Conservation (phyloP, 1,139 yeast genomes). For the Candida dubliniensis region DNA sequence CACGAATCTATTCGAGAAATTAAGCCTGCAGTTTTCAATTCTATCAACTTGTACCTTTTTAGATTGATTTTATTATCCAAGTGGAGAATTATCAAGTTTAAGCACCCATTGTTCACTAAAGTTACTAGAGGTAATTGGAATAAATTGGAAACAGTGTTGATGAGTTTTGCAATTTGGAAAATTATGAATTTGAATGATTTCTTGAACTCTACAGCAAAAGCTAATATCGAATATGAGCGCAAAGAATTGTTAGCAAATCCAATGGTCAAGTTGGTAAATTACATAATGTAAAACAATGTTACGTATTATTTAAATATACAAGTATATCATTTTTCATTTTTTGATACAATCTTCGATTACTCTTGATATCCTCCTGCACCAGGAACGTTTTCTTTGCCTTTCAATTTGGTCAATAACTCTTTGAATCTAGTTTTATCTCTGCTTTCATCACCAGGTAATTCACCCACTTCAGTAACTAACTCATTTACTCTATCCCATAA, state of each 20-base stretch:
- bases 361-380: constrained; percentile 48
- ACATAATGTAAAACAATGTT: constrained; percentile 17
- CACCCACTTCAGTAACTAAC: constrained; percentile 46
- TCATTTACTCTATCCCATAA: constrained; percentile 85
- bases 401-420: constrained; percentile 61
- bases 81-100: constrained; percentile 44
- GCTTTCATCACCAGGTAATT: constrained; percentile 41
- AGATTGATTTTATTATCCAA: constrained; percentile 39
- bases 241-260: constrained; percentile 21
- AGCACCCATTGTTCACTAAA: constrained; percentile 34
- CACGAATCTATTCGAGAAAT: constrained; percentile 13
- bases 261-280: constrained; percentile 21
- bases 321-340: neutral
- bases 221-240: constrained; percentile 10
- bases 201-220: constrained; percentile 16
- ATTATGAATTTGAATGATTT: constrained; percentile 42
- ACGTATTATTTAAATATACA: neutral
- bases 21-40: constrained; percentile 26
- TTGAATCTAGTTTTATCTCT: constrained; percentile 74
- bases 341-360: neutral
- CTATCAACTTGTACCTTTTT: constrained; percentile 35
- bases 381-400: constrained; percentile 71
- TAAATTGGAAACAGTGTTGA: constrained; percentile 33
- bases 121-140: constrained; percentile 33
- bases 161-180: constrained; percentile 42